A percentile compares a stretch with the other conserved stretches of the same genome.
Conservation (phyloP, 2,329 filamentous ascomycete genomes). For the Phialophora macrospora region DNA sequence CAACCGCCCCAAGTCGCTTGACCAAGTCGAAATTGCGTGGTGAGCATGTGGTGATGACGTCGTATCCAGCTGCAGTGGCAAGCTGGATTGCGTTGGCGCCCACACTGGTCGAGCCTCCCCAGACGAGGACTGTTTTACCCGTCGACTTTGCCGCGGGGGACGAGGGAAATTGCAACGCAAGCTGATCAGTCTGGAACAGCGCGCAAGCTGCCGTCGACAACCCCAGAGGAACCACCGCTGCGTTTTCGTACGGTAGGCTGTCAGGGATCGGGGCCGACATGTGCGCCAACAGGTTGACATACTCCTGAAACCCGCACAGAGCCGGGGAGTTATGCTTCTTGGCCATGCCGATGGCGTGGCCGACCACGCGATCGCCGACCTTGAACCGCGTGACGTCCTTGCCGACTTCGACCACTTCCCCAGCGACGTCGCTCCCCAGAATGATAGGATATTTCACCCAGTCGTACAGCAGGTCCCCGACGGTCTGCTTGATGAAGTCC, state of each 20-base stretch:
- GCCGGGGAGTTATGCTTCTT: constrained; percentile 45
- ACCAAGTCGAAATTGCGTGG: constrained; percentile 42
- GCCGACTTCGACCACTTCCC: constrained; percentile 54
- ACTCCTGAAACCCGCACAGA: constrained; percentile 44
- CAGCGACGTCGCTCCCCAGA: constrained; percentile 52
- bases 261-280: constrained; percentile 42
- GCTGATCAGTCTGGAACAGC: constrained; percentile 41
- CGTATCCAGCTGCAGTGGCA: constrained; percentile 48
- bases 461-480: constrained; percentile 36
- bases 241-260: constrained; percentile 42
- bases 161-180: constrained; percentile 39
- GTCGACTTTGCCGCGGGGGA: constrained; percentile 15
- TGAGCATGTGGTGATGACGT: constrained; percentile 46
- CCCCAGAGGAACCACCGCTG: constrained; percentile 46
- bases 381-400: constrained; percentile 52
- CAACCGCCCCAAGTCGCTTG: constrained; percentile 40
- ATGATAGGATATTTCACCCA: constrained; percentile 45
- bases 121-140: constrained; percentile 43
- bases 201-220: constrained; percentile 44
- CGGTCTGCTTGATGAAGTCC: constrained; percentile 46
- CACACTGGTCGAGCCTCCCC: constrained; percentile 52
- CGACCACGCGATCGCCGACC: constrained; percentile 54
- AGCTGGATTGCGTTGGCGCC: constrained; percentile 51
- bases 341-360: constrained; percentile 30
- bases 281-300: constrained; percentile 37